Percentiles rank a stretch among this genome's conserved stretches.
Evolutionary conservation across 208 protist genomes (phyloP).

Genomic region (Leishmania guyanensis): DNA sequence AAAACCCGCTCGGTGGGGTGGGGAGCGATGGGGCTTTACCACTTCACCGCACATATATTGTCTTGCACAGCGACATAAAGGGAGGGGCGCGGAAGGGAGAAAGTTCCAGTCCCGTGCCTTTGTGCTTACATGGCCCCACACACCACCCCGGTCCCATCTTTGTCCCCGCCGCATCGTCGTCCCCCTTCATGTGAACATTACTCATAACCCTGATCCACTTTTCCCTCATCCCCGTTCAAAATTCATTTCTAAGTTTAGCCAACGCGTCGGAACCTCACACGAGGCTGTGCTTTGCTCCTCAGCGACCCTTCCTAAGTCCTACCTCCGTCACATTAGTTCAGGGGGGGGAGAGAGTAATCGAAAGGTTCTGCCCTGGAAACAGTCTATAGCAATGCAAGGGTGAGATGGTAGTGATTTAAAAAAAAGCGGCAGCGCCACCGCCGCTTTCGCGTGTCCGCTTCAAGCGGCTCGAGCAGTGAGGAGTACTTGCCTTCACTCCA

Average conservation of each 20-base stretch:
- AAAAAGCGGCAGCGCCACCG: not conserved
- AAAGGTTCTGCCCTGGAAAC: not conserved
- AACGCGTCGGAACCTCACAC: too few species aligned
- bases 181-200: not conserved
- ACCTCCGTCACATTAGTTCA: not conserved
- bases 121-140: not conserved
- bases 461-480: not conserved
- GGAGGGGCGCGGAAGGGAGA: not conserved
- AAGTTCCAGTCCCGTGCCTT: not conserved
- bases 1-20: not conserved
- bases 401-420: not conserved
- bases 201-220: not conserved
- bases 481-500: too few species aligned
- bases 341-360: not conserved
- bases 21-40: not conserved
- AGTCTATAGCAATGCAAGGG: not conserved
- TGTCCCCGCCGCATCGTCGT: not conserved
- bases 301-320: not conserved
- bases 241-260: not conserved
- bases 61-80: not conserved
- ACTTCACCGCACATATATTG: not conserved
- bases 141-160: not conserved
- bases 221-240: not conserved
- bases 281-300: too few species aligned
- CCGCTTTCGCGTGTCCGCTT: not conserved